phyloP scores from a whole-genome alignment of 1,284 basidiomycete genomes.

The Ustilago cynodontis region DNA sequence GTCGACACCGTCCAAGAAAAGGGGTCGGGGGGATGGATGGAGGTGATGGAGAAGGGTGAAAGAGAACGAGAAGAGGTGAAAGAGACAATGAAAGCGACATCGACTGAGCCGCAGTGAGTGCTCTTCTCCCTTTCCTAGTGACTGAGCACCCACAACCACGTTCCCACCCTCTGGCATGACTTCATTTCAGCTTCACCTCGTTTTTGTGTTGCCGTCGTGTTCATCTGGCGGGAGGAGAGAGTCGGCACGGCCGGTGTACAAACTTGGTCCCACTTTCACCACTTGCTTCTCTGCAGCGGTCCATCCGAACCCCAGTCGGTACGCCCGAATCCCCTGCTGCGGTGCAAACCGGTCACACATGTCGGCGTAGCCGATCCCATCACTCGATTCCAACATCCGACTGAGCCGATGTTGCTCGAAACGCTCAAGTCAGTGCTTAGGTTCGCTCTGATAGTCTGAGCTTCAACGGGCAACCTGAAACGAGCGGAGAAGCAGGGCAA shows the following conservation, averaged over 20 bases:
- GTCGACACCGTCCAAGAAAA: not conserved
- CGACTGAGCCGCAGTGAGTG: too few species aligned
- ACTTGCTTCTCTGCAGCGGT: not conserved
- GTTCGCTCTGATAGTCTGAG: not conserved
- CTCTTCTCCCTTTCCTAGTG: too few species aligned
- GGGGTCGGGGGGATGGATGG: not conserved
- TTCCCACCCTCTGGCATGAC: not conserved
- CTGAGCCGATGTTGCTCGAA: not conserved
- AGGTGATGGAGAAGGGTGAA: not conserved
- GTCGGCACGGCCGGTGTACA: not conserved
- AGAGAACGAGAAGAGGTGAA: not conserved
- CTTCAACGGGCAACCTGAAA: too few species aligned
- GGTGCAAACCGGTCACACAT: not conserved
- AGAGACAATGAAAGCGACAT: not conserved
- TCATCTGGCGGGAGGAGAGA: not conserved
- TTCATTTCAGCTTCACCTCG: too few species aligned
- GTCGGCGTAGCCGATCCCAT: slow-evolving; percentile 1
- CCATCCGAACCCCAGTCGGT: not conserved
- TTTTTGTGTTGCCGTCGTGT: too few species aligned
- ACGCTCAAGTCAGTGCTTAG: not conserved
- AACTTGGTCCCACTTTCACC: not conserved
- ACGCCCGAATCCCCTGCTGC: not conserved
- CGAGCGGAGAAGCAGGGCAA: too few species aligned
- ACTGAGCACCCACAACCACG: not conserved
- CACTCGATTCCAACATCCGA: not conserved